Evolutionary conservation across 805 yeast genomes (phyloP), one percentile per base, ranked within the genome.

Genomic region (Candida cerambycidarum): DNA sequence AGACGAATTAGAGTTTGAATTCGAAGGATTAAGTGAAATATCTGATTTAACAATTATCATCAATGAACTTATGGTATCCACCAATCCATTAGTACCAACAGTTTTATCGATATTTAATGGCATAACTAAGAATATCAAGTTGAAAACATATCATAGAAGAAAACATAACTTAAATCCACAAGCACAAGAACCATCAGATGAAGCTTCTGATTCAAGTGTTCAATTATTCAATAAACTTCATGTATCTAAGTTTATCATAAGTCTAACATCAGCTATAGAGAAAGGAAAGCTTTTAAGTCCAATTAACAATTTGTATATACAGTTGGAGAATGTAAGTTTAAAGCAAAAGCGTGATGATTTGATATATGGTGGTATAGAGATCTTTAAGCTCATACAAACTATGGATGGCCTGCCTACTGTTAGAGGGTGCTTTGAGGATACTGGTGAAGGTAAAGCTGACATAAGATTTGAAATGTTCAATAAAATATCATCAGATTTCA

Each of bases 381-480:
- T 47, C 0, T 45, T 77, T n/a, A 44, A 52, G 1, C 44, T 71
- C 4, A 13, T 59, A 3, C 43, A 63, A 15, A 47, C 43, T 9
- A 48, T 44, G 16, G 44, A 56, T 17, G 54, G 58, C 10, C 38
- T 45, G 1, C n/a, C 46, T 5, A 39, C 59, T 19, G 39, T 45
- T 23, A 64, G 76, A 1, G 58, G 65, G 24, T 38, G 40, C 11
- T 67, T 63, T 44, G 54, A 51, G 17, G 30, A 24, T 29, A 3
- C 16, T 2, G 44, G 41, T 1, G 45, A 32, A 2, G 38, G 51
- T 1, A 71, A 69, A 31, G 73, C 76, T 5, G 87, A 82, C 49
- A 37, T 82, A 2, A 54, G 82, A 25, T 77, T 81, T 54, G 85
- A 82, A 53, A 44, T 71, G 16, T 67, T 71, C 37, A 37, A 41